Conservation (phyloP, 805 yeast species). For the Debaryomyces tyrocola region DNA sequence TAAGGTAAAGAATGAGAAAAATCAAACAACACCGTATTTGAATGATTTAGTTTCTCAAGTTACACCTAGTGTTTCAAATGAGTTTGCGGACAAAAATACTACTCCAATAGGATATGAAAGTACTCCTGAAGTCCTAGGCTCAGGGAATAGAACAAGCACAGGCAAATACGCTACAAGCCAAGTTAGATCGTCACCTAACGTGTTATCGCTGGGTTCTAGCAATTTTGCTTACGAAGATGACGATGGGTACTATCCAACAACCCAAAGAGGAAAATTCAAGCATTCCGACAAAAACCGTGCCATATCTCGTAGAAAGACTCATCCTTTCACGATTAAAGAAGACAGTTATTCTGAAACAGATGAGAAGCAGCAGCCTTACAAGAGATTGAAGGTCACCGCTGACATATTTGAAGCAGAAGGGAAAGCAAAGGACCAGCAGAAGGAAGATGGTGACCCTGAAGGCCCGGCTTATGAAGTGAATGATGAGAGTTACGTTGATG, state of each 20-base stretch:
- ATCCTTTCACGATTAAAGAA: neutral
- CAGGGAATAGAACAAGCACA: neutral
- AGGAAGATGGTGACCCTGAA: neutral
- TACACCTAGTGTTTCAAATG: neutral
- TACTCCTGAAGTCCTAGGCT: neutral
- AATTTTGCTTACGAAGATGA: conserved; percentile 6
- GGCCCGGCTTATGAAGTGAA: neutral
- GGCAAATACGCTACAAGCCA: neutral
- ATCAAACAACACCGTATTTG: neutral
- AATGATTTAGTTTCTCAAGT: neutral
- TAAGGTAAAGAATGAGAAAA: neutral
- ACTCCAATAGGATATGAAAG: neutral
- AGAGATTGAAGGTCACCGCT: neutral
- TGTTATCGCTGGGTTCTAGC: neutral
- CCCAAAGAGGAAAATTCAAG: neutral
- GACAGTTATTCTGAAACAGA: neutral
- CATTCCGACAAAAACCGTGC: neutral
- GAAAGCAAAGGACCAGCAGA: neutral
- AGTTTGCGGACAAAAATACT: neutral
- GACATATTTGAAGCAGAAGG: neutral
- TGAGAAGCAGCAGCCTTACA: neutral
- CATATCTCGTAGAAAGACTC: neutral
- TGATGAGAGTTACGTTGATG: neutral
- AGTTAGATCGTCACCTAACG: neutral
- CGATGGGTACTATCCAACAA: conserved; percentile 6